Evolutionary conservation across 176 grass and related monocot species (phyloP), one percentile per base, ranked within the genome.

Genomic region (Cocos nucifera): DNA sequence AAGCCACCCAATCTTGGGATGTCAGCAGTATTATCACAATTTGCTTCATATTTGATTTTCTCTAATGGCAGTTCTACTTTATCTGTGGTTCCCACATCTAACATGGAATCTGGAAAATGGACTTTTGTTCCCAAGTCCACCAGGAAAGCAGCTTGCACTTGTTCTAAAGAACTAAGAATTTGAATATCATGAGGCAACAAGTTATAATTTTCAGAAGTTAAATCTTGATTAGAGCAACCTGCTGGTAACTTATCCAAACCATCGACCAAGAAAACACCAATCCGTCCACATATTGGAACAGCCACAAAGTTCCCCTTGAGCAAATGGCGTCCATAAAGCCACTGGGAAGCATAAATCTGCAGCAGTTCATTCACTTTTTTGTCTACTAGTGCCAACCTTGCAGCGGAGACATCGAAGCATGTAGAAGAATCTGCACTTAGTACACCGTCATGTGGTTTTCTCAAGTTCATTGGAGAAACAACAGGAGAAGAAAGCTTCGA

Each of bases 291-390:
- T 53, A 88, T n/a, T 52, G 70, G 71, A 63, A 97, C 65, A 66
- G 72, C 57, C 50, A 91, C 66, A 18, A 75, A 64, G 73, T 97
- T 97, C 25, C 83, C 84, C 71, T 82, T 91, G 65, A 91, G 17
- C 22, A 97, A 82, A 73, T 88, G 63, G 21, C 87, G 80, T 53
- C 81, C 84, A 80, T 27, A 56, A 10, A 97, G 73, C 87, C 87
- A 96, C 50, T 80, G 67, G 23, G 78, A 56, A 53, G 83, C 83
- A 82, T 64, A 86, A 71, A 62, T 82, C 23, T 85, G 77, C 26
- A 90, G 53, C 57, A 90, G 52, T n/a, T 72, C 83, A 64, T 75
- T 96, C 65, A 85, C 48, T 73, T 63, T 82, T 59, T 83, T 73
- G 80, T 97, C 92, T 75, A 59, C 78, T 74, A 97, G 39, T 75